Base-by-base conservation (phyloP, 2,329 filamentous ascomycete species). In the Ceratocystis cacaofunesta region DNA sequence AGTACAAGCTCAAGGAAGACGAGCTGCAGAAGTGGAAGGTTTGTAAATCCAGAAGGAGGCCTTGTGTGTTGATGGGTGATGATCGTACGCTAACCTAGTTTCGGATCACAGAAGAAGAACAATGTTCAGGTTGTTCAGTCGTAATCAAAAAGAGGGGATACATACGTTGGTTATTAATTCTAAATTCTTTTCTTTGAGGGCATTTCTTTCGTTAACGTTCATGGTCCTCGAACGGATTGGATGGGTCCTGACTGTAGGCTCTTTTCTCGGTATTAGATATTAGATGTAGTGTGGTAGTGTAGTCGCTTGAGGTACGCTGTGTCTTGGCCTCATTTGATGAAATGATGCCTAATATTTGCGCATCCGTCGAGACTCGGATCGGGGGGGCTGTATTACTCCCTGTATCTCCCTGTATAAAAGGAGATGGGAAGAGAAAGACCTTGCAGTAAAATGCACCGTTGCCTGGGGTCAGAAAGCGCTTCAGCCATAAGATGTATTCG, bases 21-120 rank as follows among this genome's bases (percentile, higher is more conserved):
- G 94, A 99, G 73, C 84, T 99, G 80, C 92, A 99, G 74, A 92
- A 87, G 76, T 99, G 94, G 94, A 99, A 99, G 90, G 92, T 95
- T 77, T 67, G 85, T 72, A 15, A 6, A 57, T 41, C 19, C 10
- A 10, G 25, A 61, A 52, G 6, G 28, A 41, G 15, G 48, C 48
- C 48, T 6, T 28, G 48, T 10, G 12, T 22, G 22, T 52, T 25
- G 22, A 25, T 4, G 30, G 15, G 15, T 10, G 17, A 17, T 30
- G 55, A 62, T 10, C 44, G 61, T 30, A 25, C 32, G 48, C 63
- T 65, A 44, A 65, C 63, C 8, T 44, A 32, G 61, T 36, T 19
- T 65, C 25, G 7, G 5, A 15, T 44, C 73, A 73, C 75, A 92
- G 89, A 92, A 91, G 76, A 92, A 91, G 84, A 90, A 94, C 77